phyloP scores from a whole-genome alignment of 805 yeast genomes.

The Saccharomycopsis fibuligera region DNA sequence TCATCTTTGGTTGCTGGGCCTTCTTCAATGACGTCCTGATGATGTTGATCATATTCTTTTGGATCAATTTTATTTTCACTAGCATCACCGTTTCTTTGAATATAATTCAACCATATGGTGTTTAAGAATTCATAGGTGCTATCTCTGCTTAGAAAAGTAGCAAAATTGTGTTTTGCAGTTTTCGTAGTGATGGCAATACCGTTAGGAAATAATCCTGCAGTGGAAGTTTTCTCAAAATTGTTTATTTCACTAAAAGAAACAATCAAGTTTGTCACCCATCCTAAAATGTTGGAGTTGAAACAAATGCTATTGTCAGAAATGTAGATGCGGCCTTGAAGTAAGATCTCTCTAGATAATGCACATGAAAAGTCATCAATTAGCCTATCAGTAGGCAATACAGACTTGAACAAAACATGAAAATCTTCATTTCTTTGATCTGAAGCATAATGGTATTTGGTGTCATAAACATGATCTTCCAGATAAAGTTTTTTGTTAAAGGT shows the following conservation, averaged over 20 bases:
- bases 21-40: constrained; percentile 3
- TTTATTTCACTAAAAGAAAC: constrained; percentile 67
- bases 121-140: constrained; percentile 63
- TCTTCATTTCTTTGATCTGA: constrained; percentile 58
- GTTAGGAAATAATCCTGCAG: constrained; percentile 88
- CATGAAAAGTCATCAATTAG: constrained; percentile 84
- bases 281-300: constrained; percentile 80
- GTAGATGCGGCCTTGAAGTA: constrained; percentile 82
- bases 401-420: constrained; percentile 69
- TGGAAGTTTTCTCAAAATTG: constrained; percentile 69
- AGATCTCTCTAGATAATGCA: constrained; percentile 80
- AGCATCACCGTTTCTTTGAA: constrained; percentile 11
- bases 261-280: constrained; percentile 82
- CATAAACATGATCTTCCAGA: constrained; percentile 50
- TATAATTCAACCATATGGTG: constrained; percentile 52
- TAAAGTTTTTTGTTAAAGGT: constrained; percentile 37
- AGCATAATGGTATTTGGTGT: constrained; percentile 60
- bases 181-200: constrained; percentile 71
- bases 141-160: constrained; percentile 82
- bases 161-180: constrained; percentile 63
- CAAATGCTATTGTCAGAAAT: constrained; percentile 73
- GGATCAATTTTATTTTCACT: no score
- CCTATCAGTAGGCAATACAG: constrained; percentile 62
- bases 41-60: neutral
- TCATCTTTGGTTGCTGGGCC: neutral